Evolutionary conservation across 1,139 yeast genomes (phyloP).

Genomic region (Hyphopichia pseudoburtonii): DNA sequence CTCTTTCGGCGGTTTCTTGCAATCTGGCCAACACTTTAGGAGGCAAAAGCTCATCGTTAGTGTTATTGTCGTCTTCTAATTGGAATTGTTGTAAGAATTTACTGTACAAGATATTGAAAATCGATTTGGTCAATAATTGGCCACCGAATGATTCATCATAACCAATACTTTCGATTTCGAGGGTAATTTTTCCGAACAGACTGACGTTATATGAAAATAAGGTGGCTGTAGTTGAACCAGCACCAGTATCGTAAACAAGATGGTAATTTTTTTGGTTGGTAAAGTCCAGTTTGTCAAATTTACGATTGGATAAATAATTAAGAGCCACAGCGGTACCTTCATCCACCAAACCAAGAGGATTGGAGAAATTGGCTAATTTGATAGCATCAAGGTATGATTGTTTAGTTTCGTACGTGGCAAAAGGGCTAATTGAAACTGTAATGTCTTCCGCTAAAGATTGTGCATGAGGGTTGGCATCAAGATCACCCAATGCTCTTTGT

Average conservation of each 20-base stretch:
- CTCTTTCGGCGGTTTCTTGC: slow-evolving; percentile 82
- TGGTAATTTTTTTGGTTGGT: slow-evolving; percentile 54
- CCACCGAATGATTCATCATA: slow-evolving; percentile 73
- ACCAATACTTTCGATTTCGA: slow-evolving; percentile 74
- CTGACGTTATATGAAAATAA: slow-evolving; percentile 62
- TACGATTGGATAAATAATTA: slow-evolving; percentile 61
- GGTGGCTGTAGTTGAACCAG: slow-evolving; percentile 87
- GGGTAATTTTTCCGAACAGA: slow-evolving; percentile 35
- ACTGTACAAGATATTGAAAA: slow-evolving; percentile 59
- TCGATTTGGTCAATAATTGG: slow-evolving; percentile 61
- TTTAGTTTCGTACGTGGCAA: slow-evolving; percentile 64
- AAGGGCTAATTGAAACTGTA: slow-evolving; percentile 78
- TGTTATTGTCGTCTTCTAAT: slow-evolving; percentile 31
- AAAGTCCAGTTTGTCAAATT: slow-evolving; percentile 34
- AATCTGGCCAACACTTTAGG: slow-evolving; percentile 66
- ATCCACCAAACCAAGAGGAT: slow-evolving; percentile 68
- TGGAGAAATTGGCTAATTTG: slow-evolving; percentile 62
- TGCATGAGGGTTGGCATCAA: slow-evolving; percentile 32
- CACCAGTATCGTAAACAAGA: slow-evolving; percentile 86
- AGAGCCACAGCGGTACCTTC: slow-evolving; percentile 92
- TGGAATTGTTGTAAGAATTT: slow-evolving; percentile 51
- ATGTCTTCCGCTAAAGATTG: slow-evolving; percentile 54
- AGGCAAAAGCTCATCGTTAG: slow-evolving; percentile 32
- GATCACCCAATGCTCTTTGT: slow-evolving; percentile 55
- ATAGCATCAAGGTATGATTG: slow-evolving; percentile 73